Evolutionary conservation across 75 land plant species (phyloP), one percentile per base, ranked within the genome.

Genomic region (Selaginella tamariscina): DNA sequence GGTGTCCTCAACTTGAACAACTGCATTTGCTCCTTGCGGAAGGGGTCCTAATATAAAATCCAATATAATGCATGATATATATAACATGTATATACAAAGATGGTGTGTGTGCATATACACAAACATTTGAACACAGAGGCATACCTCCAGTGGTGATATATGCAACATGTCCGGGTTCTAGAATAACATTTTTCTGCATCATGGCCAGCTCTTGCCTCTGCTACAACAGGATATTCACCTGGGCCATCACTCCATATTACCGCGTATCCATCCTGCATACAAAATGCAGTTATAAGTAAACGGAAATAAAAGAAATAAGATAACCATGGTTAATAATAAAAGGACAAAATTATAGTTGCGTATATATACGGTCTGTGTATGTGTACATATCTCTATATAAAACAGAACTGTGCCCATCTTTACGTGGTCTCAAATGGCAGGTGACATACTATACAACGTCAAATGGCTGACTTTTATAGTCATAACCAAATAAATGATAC

Each of bases 91-190:
- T 5, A 39, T 15, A 15, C 49, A 39, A 5, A 39, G 5, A 39
- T 15, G 15, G 49, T n/a, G n/a, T n/a, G n/a, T n/a, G n/a, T n/a
- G n/a, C n/a, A n/a, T n/a, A n/a, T n/a, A n/a, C n/a, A n/a, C n/a
- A n/a, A n/a, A n/a, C n/a, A n/a, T n/a, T n/a, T n/a, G n/a, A n/a
- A n/a, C n/a, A n/a, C n/a, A n/a, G n/a, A n/a, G 2, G 24, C 56
- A 32, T 5, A 79, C 98, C 98, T 83, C 98, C 98, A 72, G 96
- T 94, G n/a, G 98, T 94, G 32, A 94, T 87, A 74, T 94, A 94
- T 2, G 85, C 95, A 70, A 94, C 88, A 71, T 82, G 81, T 32
- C 98, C 98, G 75, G 91, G 76, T 31, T 73, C 70, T 28, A 94
- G 74, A 24, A 33, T 67, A 30, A 87, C 77, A 70, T 73, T 80